Evolutionary conservation across 1,139 yeast species (phyloP), one percentile per base, ranked within the genome.

Genomic region (Chernovozyma sophiae-reginae): DNA sequence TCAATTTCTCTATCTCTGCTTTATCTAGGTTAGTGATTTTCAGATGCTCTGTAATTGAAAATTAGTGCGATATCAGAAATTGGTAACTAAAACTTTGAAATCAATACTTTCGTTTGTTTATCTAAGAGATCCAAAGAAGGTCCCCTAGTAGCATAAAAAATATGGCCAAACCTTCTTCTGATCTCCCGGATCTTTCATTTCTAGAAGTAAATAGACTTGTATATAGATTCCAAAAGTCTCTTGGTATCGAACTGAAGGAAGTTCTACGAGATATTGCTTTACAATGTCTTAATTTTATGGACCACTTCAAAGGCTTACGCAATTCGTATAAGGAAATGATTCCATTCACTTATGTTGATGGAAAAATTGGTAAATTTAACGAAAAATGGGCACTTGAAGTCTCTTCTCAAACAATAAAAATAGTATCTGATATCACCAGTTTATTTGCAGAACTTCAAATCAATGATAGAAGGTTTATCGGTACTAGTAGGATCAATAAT

Each of bases 291-390:
- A 35, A 37, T 11, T 35, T 57, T 13, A 57, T 57, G 56, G 44
- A 55, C 14, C 44, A 46, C 25, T 55, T 52, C 38, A 37, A 47
- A 33, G 45, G 53, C 13, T 37, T 50, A 14, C 54, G 53, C 34
- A 57, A 57, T 3, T 27, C 39, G 4, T 37, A 43, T 24, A 32
- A 38, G 6, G 20, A 35, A 7, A 38, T 55, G 37, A 30, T 49
- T 4, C 33, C 36, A 8, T 44, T 35, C 31, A 37, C 47, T 20
- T 10, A 20, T 7, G 23, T 20, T 26, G 11, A 13, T 23, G 23
- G 32, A 13, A 25, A 30, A n/a, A 32, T 40, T 18, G 32, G 35
- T 13, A 24, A 33, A 23, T 44, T 25, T 26, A 39, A 38, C 31
- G 31, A 27, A n/a, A n/a, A 18, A 13, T 46, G 49, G 49, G 39